Base-by-base conservation (phyloP, 2,329 filamentous ascomycete genomes). In the Xylaria sp. region DNA sequence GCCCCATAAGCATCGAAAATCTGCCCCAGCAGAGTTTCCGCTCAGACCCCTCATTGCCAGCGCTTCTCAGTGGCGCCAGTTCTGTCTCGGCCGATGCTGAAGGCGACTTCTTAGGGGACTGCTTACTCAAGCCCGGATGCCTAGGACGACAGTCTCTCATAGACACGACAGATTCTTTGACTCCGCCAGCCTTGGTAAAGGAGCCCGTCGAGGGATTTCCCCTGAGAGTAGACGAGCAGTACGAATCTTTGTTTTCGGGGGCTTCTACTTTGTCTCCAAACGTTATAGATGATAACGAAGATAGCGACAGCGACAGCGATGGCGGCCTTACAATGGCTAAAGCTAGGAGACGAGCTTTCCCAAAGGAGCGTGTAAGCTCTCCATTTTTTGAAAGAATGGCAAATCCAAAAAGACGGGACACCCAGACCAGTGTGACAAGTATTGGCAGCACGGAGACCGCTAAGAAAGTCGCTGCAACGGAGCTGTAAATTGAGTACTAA, bases 71-170 rank as follows among this genome's bases (percentile, higher is more conserved):
- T 66, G 87, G 89, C 12, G 87, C 88, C 9, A 90, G 88, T 74
- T 91, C 89, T 2, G 84, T 90, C 10, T 91, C 88, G 15, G 88
- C 87, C 0, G 89, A 90, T 72, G 81, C 86, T 25, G 89, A 91
- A 70, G 87, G 85, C 1, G 89, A 91, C 58, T 87, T 89, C 48
- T 80, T 90, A 2, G 87, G 85, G 1, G 89, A 91, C 58, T 87
- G 89, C 48, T 80, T 90, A 2, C 80, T 84, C 63, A 82, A 80
- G 25, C 86, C 86, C 10, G 85, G 84, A 5, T 79, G 83, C 6
- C 80, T 86, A 7, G 81, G 80, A 3, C 81, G 81, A 20, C 78
- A 82, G 1, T 81, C 84, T 12, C 77, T 86, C 1, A 80, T 88
- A 31, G 84, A 87, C 62, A 84, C 86, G 1, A 84, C 83, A 1